Evolutionary conservation across 1,139 yeast genomes (phyloP).

Genomic region (Candida sp.): DNA sequence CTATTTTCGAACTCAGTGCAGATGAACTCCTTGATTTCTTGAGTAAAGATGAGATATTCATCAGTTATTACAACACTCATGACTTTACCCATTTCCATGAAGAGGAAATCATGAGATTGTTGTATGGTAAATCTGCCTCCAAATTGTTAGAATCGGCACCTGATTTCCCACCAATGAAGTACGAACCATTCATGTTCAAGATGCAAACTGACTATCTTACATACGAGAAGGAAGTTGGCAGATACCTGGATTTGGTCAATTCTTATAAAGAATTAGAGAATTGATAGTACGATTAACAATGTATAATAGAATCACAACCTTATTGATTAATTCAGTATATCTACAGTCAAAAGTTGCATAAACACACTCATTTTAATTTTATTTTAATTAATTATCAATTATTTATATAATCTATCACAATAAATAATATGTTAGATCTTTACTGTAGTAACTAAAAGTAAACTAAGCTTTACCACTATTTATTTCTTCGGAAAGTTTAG

Average conservation of each 20-base stretch:
- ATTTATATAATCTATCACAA: no score
- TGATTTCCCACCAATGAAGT: slow-evolving; percentile 30
- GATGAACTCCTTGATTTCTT: slow-evolving; percentile 26
- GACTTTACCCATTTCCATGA: slow-evolving; percentile 36
- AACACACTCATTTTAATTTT: not conserved
- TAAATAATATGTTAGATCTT: no score
- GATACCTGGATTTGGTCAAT: slow-evolving; percentile 14
- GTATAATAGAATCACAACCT: no score
- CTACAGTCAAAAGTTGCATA: not conserved
- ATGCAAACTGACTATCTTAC: slow-evolving; percentile 21
- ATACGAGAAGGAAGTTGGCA: slow-evolving; percentile 23
- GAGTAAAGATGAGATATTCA: slow-evolving; percentile 32
- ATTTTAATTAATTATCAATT: no score
- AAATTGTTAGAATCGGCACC: slow-evolving; percentile 18
- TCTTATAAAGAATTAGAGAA: slow-evolving; percentile 2
- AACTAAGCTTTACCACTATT: slow-evolving; percentile 33
- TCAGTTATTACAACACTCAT: slow-evolving; percentile 21
- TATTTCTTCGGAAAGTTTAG: slow-evolving; percentile 69
- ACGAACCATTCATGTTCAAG: slow-evolving; percentile 32
- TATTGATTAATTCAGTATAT: not conserved
- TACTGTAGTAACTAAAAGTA: no score
- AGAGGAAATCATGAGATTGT: slow-evolving; percentile 28
- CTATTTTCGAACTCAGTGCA: slow-evolving; percentile 15
- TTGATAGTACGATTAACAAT: no score
- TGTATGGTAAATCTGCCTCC: slow-evolving; percentile 28